These are phyloP conservation scores for Cryptococcus amylolentus DNA, from an alignment of 1,284 basidiomycete species.

Conservation along the genomic window DNA sequence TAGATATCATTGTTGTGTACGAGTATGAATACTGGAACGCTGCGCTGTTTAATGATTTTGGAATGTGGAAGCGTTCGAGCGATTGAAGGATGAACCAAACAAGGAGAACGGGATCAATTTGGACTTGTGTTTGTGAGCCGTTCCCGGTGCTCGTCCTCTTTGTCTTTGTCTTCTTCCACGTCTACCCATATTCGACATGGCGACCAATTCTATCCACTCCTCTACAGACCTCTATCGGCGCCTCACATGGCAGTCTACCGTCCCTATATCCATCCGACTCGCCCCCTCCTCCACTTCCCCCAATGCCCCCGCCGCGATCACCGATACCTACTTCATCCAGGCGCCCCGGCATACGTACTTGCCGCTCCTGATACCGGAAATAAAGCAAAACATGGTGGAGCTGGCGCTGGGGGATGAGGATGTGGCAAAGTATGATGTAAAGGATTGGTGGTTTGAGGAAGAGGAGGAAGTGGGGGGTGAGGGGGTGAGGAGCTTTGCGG, in stretches of 20 bases:
- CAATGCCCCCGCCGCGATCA: not conserved
- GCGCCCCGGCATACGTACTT: slow-evolving; percentile 87
- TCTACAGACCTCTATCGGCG: slow-evolving; percentile 44
- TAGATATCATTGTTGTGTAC: too few relatives aligned
- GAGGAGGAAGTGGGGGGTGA: slow-evolving; percentile 13
- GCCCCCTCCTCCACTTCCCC: slow-evolving; percentile 23
- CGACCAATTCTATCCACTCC: slow-evolving; percentile 27
- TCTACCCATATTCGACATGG: not conserved
- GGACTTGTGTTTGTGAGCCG: too few relatives aligned
- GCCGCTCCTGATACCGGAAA: slow-evolving; percentile 79
- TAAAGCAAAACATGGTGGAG: slow-evolving; percentile 78
- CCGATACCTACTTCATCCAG: slow-evolving; percentile 41
- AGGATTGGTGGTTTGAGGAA: slow-evolving; percentile 90
- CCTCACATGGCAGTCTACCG: slow-evolving; percentile 46
- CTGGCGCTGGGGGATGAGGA: slow-evolving; percentile 81
- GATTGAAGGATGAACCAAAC: too few relatives aligned
- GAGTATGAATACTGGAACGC: too few relatives aligned
- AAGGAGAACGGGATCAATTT: too few relatives aligned
- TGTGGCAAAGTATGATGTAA: slow-evolving; percentile 58
- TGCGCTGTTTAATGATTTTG: too few relatives aligned
- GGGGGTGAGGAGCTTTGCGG: slow-evolving; percentile 61
- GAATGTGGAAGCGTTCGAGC: too few relatives aligned
- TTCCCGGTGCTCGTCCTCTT: too few relatives aligned
- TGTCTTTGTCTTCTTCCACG: not conserved
- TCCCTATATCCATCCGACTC: slow-evolving; percentile 40